Conservation (phyloP, 495 filamentous ascomycete genomes). For the Annulohypoxylon bovei region DNA sequence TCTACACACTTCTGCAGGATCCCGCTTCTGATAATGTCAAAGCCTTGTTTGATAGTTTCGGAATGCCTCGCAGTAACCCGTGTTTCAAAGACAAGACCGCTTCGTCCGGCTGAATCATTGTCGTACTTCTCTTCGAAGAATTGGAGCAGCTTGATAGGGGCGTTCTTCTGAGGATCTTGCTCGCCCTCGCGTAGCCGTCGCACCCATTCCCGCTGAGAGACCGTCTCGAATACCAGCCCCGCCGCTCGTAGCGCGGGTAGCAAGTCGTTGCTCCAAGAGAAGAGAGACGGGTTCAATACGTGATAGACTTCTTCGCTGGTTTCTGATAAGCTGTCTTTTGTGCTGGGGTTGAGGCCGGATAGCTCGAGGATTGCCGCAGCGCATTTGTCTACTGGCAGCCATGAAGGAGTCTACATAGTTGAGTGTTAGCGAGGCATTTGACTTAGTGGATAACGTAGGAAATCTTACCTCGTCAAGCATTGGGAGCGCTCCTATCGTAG, state of each 20-base stretch:
- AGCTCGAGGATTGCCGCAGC: conserved; percentile 56
- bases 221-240: conserved; percentile 56
- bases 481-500: conserved; percentile 61
- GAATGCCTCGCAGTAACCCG: conserved; percentile 33
- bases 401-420: conserved; percentile 48
- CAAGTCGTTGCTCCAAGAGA: conserved; percentile 62
- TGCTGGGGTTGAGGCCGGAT: conserved; percentile 29
- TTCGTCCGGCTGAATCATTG: conserved; percentile 42
- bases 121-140: conserved; percentile 63
- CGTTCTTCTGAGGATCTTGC: conserved; percentile 62
- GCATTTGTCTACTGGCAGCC: conserved; percentile 65
- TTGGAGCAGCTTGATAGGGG: conserved; percentile 67
- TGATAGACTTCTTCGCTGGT: conserved; percentile 59
- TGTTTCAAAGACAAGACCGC: conserved; percentile 41
- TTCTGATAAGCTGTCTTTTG: neutral
- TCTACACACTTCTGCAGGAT: conserved; percentile 42
- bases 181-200: conserved; percentile 52
- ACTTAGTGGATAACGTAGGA: conserved; percentile 10
- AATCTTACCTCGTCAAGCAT: conserved; percentile 52
- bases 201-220: conserved; percentile 62
- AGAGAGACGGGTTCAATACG: conserved; percentile 59
- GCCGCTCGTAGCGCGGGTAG: conserved; percentile 56
- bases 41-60: conserved; percentile 30
- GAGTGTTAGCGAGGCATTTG: neutral
- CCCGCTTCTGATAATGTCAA: conserved; percentile 40